A percentile compares a stretch with the other conserved stretches of the same genome.
These are phyloP conservation scores for Ophiosphaerella korrae DNA, from an alignment of 2,329 filamentous ascomycete genomes.

Conservation along the genomic window DNA sequence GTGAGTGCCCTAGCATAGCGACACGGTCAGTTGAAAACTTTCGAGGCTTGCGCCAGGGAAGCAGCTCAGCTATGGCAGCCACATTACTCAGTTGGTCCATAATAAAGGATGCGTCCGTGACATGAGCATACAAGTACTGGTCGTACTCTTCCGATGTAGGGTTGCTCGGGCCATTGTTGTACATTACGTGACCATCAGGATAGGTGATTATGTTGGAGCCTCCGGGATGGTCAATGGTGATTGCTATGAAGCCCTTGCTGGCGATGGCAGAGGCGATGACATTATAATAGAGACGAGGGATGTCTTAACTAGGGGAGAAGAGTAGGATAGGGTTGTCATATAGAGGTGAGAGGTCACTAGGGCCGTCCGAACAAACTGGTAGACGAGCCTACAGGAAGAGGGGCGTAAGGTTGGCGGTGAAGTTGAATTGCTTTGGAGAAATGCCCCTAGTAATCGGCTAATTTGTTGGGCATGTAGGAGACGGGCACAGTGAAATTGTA, in stretches of 20 bases:
- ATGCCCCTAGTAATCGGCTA: slow-evolving; percentile 23
- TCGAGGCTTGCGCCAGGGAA: slow-evolving; percentile 15
- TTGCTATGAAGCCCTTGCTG: slow-evolving; percentile 53
- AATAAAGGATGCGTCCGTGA: slow-evolving; percentile 25
- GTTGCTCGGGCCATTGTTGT: slow-evolving; percentile 4
- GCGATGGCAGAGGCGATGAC: slow-evolving; percentile 53
- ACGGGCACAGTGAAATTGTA: slow-evolving; percentile 18
- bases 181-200: slow-evolving; percentile 44
- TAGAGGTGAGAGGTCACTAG: slow-evolving; percentile 11
- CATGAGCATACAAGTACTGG: slow-evolving; percentile 12
- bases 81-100: slow-evolving; percentile 30
- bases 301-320: slow-evolving; percentile 53
- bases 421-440: slow-evolving; percentile 17
- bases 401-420: slow-evolving; percentile 20
- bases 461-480: slow-evolving; percentile 26
- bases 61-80: slow-evolving; percentile 21
- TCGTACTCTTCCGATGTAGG: slow-evolving; percentile 8
- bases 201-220: slow-evolving; percentile 56
- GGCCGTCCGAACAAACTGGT: slow-evolving; percentile 17
- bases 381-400: slow-evolving; percentile 25
- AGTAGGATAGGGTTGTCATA: slow-evolving; percentile 36
- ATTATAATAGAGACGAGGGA: slow-evolving; percentile 50
- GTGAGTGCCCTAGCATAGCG: slow-evolving; percentile 24
- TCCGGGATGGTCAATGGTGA: slow-evolving; percentile 57
- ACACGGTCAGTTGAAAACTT: slow-evolving; percentile 19